Base-by-base conservation (phyloP, 177 flowering plant genomes). In the Vitis hybrid region DNA sequence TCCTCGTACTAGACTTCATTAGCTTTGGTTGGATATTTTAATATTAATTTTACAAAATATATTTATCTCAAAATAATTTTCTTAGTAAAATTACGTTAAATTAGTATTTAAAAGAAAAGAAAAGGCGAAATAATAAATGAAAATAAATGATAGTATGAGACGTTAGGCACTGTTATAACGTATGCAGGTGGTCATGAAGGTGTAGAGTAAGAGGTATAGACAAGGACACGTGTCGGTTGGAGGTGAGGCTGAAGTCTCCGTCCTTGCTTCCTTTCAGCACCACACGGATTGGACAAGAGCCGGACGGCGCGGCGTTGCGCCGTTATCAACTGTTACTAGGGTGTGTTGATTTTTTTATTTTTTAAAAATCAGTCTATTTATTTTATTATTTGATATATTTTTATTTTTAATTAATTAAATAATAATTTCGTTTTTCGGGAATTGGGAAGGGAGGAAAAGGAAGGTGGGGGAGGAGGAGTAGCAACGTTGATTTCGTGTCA, bases 291-390 rank as follows among this genome's bases (percentile, higher is more conserved):
- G 72, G 90, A 85, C 91, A 85, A 66, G 67, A 67, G 56, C 82
- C 88, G 86, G 90, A 80, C 91, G 86, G 87, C 91, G 80, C 87
- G 91, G 87, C 69, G 75, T 69, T 64, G 64, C 80, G 84, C 82
- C 87, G 83, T 83, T 78, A 75, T 77, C 70, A 60, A 76, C 77
- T 76, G 74, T 75, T 73, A 61, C 70, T 15, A 32, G 32, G 6
- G 11, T 34, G 12, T 66, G 23, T 21, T 10, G 15, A 54, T 62
- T 54, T 51, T 67, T 59, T 50, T 63, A 30, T 49, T 66, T 13
- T 51, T 57, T 6, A 14, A 10, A 51, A 19, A 19, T 19, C 18
- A 54, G 18, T 56, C 10, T 62, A 13, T 64, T 65, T 54, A 11
- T 21, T 14, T 54, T 73, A 14, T 51, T 65, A 56, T 57, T 45